Evolutionary conservation across 176 grass and related monocot genomes (phyloP).

Genomic region (Alloteropsis semialata): DNA sequence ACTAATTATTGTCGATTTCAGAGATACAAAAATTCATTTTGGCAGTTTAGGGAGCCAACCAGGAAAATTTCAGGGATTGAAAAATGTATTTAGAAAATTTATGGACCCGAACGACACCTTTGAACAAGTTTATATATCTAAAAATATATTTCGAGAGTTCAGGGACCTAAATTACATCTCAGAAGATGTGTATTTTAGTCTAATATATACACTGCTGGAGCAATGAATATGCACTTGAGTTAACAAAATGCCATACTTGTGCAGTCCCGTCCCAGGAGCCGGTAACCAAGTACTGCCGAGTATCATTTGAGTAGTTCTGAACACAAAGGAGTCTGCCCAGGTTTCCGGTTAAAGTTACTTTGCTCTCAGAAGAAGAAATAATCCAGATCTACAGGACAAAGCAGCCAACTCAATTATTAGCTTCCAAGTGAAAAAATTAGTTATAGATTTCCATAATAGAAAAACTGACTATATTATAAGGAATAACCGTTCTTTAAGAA

Average conservation of each 20-base stretch:
- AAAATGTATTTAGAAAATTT: too few relatives aligned
- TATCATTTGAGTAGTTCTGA: conserved; percentile 42
- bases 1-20: too few relatives aligned
- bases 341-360: conserved; percentile 45
- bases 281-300: background rate
- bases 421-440: conserved; percentile 17
- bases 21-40: too few relatives aligned
- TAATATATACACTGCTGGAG: too few relatives aligned
- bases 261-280: conserved; percentile 45
- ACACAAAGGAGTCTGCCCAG: conserved; percentile 40
- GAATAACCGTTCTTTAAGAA: background rate
- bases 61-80: too few relatives aligned
- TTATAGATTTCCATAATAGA: background rate
- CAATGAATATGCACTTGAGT: too few relatives aligned
- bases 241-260: conserved; percentile 30
- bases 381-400: conserved; percentile 49
- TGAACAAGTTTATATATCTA: too few relatives aligned
- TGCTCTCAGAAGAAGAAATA: conserved; percentile 47
- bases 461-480: background rate
- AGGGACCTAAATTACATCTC: too few relatives aligned
- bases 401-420: background rate
- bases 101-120: too few relatives aligned
- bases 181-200: too few relatives aligned
- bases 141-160: too few relatives aligned
- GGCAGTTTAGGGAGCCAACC: too few relatives aligned